phyloP scores from a whole-genome alignment of 2,329 filamentous ascomycete genomes.

The Rutstroemia sp. region DNA sequence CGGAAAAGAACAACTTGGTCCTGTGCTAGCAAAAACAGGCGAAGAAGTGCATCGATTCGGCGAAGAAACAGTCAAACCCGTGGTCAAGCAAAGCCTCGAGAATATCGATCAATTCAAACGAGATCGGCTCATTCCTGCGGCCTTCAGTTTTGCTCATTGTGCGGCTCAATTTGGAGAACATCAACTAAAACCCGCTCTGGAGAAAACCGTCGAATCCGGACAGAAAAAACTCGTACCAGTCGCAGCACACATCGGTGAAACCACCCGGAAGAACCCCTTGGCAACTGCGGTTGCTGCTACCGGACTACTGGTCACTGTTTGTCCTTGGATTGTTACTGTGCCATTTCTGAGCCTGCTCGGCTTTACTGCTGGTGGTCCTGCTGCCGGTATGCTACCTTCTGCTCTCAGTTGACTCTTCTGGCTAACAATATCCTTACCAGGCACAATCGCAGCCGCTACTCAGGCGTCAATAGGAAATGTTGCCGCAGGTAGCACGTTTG shows the following conservation, averaged over 20 bases:
- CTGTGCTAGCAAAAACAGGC: background rate
- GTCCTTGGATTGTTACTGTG: background rate
- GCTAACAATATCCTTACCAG: background rate
- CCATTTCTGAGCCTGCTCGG: background rate
- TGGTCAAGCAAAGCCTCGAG: background rate
- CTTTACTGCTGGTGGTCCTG: background rate
- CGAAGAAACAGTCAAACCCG: background rate
- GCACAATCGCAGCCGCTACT: background rate
- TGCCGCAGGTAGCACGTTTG: constrained; percentile 3
- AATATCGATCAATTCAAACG: background rate
- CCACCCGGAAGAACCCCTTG: background rate
- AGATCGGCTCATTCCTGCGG: background rate
- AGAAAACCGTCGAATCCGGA: background rate
- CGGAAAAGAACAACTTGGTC: background rate
- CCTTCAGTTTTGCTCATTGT: no score
- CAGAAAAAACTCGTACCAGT: background rate
- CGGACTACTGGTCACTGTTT: background rate
- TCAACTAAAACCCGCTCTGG: background rate
- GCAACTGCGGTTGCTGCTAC: background rate
- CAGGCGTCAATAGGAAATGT: constrained; percentile 3
- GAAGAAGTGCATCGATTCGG: background rate
- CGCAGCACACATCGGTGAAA: background rate
- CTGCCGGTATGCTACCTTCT: background rate
- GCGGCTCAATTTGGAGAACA: background rate
- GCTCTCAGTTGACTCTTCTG: background rate